Percentiles rank a stretch among this genome's conserved stretches.
Conservation (phyloP, 2,329 filamentous ascomycete species). For the Arachnomyces sp. region DNA sequence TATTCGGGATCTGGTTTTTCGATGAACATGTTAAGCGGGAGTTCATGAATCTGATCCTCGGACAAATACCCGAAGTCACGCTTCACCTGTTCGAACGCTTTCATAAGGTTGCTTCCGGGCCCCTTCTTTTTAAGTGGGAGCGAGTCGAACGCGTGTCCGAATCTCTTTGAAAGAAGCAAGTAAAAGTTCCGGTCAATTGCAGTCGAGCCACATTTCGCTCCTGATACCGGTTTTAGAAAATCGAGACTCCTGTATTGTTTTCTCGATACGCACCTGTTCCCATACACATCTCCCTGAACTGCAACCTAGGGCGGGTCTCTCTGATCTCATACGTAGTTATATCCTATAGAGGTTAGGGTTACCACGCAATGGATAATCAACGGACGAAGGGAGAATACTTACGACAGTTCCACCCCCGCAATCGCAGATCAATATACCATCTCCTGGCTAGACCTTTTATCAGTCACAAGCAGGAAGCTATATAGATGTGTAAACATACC, state of each 20-base stretch:
- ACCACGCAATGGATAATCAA: neutral
- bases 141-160: slow-evolving; percentile 21
- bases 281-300: slow-evolving; percentile 12
- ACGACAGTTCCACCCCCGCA: slow-evolving; percentile 23
- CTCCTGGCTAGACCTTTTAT: slow-evolving; percentile 4
- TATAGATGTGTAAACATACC: neutral
- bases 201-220: slow-evolving; percentile 28
- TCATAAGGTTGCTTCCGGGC: slow-evolving; percentile 28
- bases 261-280: slow-evolving; percentile 5
- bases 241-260: neutral
- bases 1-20: slow-evolving; percentile 2
- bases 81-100: slow-evolving; percentile 26
- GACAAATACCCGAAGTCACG: slow-evolving; percentile 19
- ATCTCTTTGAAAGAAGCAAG: slow-evolving; percentile 20
- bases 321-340: slow-evolving; percentile 18
- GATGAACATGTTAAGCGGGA: slow-evolving; percentile 13
- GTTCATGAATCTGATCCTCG: slow-evolving; percentile 9
- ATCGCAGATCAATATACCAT: slow-evolving; percentile 20
- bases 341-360: slow-evolving; percentile 9
- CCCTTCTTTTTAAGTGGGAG: slow-evolving; percentile 19
- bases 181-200: slow-evolving; percentile 28
- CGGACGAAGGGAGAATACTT: neutral
- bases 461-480: neutral
- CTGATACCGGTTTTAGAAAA: slow-evolving; percentile 10
- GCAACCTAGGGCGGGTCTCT: slow-evolving; percentile 6